These are phyloP conservation scores for Gossypium bickii DNA, from an alignment of 345 rosid species.

Conservation along the genomic window DNA sequence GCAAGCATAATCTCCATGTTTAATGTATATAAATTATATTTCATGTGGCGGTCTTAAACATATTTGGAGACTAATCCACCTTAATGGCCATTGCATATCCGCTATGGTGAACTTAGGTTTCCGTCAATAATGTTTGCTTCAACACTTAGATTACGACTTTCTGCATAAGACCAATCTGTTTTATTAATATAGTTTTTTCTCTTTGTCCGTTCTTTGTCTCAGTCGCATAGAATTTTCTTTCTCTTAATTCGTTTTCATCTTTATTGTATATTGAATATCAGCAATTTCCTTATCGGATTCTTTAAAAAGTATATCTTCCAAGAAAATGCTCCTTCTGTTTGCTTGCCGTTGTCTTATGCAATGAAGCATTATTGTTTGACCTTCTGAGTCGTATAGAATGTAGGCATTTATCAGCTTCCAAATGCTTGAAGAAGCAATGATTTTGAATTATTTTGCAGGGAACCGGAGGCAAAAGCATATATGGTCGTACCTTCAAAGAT, in stretches of 20 bases:
- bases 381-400: not conserved
- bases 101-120: not conserved
- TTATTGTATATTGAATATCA: not conserved
- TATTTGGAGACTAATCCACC: not conserved
- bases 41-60: not conserved
- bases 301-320: not conserved
- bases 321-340: not conserved
- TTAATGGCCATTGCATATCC: not conserved
- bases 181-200: not conserved
- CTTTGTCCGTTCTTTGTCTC: not conserved
- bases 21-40: not conserved
- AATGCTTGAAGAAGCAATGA: not conserved
- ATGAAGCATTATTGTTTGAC: not conserved
- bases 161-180: not conserved
- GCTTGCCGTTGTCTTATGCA: not conserved
- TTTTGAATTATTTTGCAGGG: conserved; percentile 58
- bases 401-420: not conserved
- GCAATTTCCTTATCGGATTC: not conserved
- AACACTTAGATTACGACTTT: not conserved
- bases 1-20: not conserved
- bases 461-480: conserved; percentile 98
- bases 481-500: conserved; percentile 90
- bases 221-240: not conserved
- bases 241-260: not conserved
- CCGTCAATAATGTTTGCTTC: not conserved